These are phyloP conservation scores for Myxozyma lipomycoides DNA, from an alignment of 805 yeast genomes.

Conservation along the genomic window DNA sequence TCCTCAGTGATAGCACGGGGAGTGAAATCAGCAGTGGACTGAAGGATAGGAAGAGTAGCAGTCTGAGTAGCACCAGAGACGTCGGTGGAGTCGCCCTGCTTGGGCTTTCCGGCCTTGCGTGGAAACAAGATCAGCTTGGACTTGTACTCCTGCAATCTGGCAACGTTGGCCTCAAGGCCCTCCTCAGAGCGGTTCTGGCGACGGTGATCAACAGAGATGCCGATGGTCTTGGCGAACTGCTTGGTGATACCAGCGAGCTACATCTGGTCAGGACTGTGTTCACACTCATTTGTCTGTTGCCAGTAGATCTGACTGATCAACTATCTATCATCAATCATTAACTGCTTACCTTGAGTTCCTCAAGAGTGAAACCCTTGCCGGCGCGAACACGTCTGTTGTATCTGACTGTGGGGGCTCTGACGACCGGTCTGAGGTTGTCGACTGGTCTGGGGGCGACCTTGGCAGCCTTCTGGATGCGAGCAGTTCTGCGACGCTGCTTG, in stretches of 20 bases:
- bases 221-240: constrained; percentile 96
- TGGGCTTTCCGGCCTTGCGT: constrained; percentile 72
- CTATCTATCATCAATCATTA: not conserved
- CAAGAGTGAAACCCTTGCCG: constrained; percentile 98
- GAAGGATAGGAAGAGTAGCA: constrained; percentile 87
- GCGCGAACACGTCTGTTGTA: constrained; percentile 99
- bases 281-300: too few relatives aligned
- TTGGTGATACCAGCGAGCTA: constrained; percentile 85
- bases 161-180: constrained; percentile 90
- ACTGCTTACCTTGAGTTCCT: constrained; percentile 69
- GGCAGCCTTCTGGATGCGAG: constrained; percentile 93
- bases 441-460: constrained; percentile 95
- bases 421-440: constrained; percentile 94
- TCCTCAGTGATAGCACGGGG: constrained; percentile 80
- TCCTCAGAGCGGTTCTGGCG: constrained; percentile 97
- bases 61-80: constrained; percentile 63
- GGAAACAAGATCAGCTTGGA: constrained; percentile 94
- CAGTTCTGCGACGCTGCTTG: constrained; percentile 93
- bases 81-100: constrained; percentile 52
- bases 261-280: too few relatives aligned
- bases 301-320: not conserved
- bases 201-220: constrained; percentile 99
- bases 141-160: constrained; percentile 94
- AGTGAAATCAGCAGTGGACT: constrained; percentile 64
- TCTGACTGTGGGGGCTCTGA: constrained; percentile 97